Evolutionary conservation across 176 grass and related monocot species (phyloP).

Genomic region (Stipa capillata): DNA sequence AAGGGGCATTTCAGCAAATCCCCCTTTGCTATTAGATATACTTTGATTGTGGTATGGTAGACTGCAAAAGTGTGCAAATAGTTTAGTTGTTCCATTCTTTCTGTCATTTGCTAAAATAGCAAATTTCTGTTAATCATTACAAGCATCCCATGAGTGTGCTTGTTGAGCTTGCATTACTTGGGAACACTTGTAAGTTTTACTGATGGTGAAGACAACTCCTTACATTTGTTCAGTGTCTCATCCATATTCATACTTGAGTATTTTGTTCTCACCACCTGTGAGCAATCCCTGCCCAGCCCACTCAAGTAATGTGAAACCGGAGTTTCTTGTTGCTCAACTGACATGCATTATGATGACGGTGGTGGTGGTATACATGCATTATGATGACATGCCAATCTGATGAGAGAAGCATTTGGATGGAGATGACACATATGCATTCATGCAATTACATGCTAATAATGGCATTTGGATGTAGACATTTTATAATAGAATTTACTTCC

Average conservation of each 20-base stretch:
- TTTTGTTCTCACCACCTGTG: neutral
- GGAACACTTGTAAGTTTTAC: neutral
- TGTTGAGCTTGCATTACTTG: neutral
- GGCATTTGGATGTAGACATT: neutral
- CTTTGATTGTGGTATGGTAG: neutral
- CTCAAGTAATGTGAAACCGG: neutral
- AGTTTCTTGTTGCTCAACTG: neutral
- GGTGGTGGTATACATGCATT: neutral
- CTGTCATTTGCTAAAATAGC: neutral
- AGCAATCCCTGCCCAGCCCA: neutral
- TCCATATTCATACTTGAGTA: neutral
- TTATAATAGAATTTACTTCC: neutral
- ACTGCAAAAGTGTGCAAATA: neutral
- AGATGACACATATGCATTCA: neutral
- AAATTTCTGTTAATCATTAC: neutral
- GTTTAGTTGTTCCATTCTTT: neutral
- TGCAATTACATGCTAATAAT: neutral
- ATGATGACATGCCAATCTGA: neutral
- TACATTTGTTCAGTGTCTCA: neutral
- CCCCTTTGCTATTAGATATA: neutral
- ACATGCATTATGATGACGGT: neutral
- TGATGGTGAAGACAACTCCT: neutral
- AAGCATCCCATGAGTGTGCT: neutral
- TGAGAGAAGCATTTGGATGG: neutral
- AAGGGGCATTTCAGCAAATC: too few relatives aligned